phyloP scores from a whole-genome alignment of 2,329 filamentous ascomycete genomes.

The Albifimbria verrucaria region DNA sequence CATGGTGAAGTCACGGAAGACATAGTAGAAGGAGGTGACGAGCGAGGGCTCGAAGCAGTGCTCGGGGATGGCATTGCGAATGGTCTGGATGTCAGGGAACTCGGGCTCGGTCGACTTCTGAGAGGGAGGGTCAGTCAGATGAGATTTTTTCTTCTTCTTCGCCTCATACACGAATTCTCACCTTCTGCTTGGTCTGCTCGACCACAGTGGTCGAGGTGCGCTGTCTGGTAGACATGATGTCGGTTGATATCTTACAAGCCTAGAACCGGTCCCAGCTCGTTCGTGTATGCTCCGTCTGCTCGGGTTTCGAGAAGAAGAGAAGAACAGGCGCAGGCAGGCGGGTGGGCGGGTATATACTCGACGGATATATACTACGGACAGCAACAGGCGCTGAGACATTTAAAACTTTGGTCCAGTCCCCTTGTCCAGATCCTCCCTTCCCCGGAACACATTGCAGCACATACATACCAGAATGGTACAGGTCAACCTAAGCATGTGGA shows the following conservation, averaged over 20 bases:
- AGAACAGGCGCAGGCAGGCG: too few relatives aligned
- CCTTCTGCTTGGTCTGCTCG: constrained; percentile 13
- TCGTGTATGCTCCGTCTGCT: too few relatives aligned
- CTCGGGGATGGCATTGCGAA: constrained; percentile 49
- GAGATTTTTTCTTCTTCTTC: neutral
- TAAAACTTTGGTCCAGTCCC: too few relatives aligned
- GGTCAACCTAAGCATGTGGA: neutral
- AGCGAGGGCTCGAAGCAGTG: constrained; percentile 59
- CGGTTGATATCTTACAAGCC: neutral
- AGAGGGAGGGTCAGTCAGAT: neutral
- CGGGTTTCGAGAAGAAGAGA: too few relatives aligned
- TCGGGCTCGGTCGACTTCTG: constrained; percentile 15
- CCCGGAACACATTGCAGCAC: neutral
- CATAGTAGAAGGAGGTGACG: constrained; percentile 49
- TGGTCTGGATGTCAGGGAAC: constrained; percentile 26
- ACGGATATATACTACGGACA: too few relatives aligned
- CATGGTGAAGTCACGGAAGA: constrained; percentile 53
- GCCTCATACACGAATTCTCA: neutral
- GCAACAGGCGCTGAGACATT: too few relatives aligned
- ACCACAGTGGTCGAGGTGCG: constrained; percentile 17
- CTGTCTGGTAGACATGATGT: constrained; percentile 20
- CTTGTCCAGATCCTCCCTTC: neutral
- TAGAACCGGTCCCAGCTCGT: neutral
- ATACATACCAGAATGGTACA: neutral
- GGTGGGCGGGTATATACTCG: too few relatives aligned